These are phyloP conservation scores for Rhytidhysteron rufulum DNA, from an alignment of 2,329 filamentous ascomycete genomes.

Conservation along the genomic window DNA sequence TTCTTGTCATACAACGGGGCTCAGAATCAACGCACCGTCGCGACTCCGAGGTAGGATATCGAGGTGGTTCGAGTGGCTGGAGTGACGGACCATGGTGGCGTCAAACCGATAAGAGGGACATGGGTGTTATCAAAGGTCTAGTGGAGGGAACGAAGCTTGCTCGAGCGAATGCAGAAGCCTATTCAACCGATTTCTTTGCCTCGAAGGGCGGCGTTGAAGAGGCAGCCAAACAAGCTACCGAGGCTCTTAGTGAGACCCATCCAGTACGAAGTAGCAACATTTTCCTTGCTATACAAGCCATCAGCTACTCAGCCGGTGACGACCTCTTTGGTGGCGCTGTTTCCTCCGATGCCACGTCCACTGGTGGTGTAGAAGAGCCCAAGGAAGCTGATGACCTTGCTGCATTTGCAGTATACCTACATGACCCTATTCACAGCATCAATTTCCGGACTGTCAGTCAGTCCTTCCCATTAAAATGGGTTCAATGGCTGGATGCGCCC, in stretches of 20 bases:
- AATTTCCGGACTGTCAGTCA: conserved; percentile 82
- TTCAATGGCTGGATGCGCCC: conserved; percentile 77
- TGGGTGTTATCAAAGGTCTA: conserved; percentile 75
- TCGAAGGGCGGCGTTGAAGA: conserved; percentile 73
- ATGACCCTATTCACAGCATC: conserved; percentile 89
- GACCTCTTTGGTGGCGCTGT: conserved; percentile 61
- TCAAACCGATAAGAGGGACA: conserved; percentile 64
- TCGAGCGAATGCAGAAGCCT: conserved; percentile 82
- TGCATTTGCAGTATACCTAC: conserved; percentile 72
- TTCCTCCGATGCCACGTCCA: conserved; percentile 55
- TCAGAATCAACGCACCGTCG: conserved; percentile 74
- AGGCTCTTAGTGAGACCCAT: conserved; percentile 77
- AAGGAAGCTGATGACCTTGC: conserved; percentile 64
- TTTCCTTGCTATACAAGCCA: conserved; percentile 91
- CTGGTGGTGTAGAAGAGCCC: conserved; percentile 47
- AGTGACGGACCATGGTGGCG: conserved; percentile 97
- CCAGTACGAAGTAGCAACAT: conserved; percentile 91
- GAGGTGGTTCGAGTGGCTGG: conserved; percentile 66
- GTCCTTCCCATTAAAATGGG: conserved; percentile 77
- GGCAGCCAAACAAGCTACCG: conserved; percentile 73
- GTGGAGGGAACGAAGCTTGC: conserved; percentile 88
- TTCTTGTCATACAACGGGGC: conserved; percentile 90
- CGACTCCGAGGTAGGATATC: conserved; percentile 57
- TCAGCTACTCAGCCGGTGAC: conserved; percentile 61
- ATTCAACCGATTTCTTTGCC: conserved; percentile 80